Conservation (phyloP, 768 basidiomycete genomes). For the Porpolomopsis calyptriformis region DNA sequence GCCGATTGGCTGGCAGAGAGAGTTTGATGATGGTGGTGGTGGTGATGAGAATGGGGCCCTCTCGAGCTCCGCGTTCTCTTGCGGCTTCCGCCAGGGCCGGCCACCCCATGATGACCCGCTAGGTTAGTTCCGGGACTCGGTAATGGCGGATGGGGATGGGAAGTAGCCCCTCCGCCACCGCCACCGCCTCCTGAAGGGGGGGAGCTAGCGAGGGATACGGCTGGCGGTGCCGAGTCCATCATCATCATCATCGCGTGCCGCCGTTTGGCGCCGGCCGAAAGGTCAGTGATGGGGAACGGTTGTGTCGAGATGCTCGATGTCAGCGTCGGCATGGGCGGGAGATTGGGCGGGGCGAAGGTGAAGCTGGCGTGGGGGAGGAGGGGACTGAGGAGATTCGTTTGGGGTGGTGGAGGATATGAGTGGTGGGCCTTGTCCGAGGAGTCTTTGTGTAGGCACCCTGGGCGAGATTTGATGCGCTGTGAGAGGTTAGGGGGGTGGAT, state of each 20-base stretch:
- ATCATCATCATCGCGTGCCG: conserved; percentile 74
- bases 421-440: not conserved
- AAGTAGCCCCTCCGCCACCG: conserved; percentile 19
- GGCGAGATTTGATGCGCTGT: conserved; percentile 4
- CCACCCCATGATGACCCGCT: not conserved
- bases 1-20: conserved; percentile 25
- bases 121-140: not conserved
- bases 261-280: conserved; percentile 56
- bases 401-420: not conserved
- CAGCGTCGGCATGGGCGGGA: not conserved
- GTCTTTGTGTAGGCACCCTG: not conserved
- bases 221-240: conserved; percentile 42
- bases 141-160: conserved; percentile 13
- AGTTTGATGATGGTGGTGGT: conserved; percentile 30
- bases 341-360: not conserved
- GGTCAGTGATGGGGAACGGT: conserved; percentile 8
- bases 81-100: conserved; percentile 23
- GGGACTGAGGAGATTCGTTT: not conserved
- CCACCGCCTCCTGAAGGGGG: too few relatives aligned
- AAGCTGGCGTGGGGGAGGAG: conserved; percentile 6
- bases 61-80: conserved; percentile 43
- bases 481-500: conserved; percentile 16
- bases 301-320: not conserved
- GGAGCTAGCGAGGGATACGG: conserved; percentile 28
- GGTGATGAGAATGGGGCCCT: conserved; percentile 19